phyloP scores from a whole-genome alignment of 2,329 filamentous ascomycete genomes.

The Nemania serpens region DNA sequence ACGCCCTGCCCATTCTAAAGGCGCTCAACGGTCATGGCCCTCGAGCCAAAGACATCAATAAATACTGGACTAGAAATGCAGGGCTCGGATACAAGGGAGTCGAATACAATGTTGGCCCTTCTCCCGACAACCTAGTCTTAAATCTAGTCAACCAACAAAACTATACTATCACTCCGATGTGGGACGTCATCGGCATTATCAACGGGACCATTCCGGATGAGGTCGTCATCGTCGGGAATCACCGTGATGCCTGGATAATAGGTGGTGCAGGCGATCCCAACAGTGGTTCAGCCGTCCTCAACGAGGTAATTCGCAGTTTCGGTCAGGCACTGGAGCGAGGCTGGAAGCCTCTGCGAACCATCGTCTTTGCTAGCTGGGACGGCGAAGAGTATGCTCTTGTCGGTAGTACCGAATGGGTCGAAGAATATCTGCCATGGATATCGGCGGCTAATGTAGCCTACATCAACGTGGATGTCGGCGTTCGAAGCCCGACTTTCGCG shows the following conservation, averaged over 20 bases:
- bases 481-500: constrained; percentile 65
- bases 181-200: constrained; percentile 91
- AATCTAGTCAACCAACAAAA: constrained; percentile 81
- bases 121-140: constrained; percentile 71
- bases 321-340: constrained; percentile 70
- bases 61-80: constrained; percentile 70
- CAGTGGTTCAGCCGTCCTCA: constrained; percentile 77
- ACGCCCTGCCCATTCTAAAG: constrained; percentile 85
- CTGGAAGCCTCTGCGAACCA: constrained; percentile 86
- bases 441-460: constrained; percentile 75
- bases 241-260: constrained; percentile 87
- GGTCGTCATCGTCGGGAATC: constrained; percentile 88
- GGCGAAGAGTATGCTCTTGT: constrained; percentile 85
- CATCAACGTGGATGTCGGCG: constrained; percentile 81
- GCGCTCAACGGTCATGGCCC: constrained; percentile 89
- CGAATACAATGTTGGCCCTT: constrained; percentile 82
- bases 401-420: constrained; percentile 91
- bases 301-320: constrained; percentile 76
- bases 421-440: constrained; percentile 86
- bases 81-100: constrained; percentile 81
- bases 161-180: constrained; percentile 79
- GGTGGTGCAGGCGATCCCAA: constrained; percentile 83
- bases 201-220: constrained; percentile 86
- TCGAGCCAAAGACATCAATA: constrained; percentile 72
- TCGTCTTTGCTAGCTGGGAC: constrained; percentile 86